phyloP scores from a whole-genome alignment of 768 basidiomycete species.

The Rhizopogon vinicolor region DNA sequence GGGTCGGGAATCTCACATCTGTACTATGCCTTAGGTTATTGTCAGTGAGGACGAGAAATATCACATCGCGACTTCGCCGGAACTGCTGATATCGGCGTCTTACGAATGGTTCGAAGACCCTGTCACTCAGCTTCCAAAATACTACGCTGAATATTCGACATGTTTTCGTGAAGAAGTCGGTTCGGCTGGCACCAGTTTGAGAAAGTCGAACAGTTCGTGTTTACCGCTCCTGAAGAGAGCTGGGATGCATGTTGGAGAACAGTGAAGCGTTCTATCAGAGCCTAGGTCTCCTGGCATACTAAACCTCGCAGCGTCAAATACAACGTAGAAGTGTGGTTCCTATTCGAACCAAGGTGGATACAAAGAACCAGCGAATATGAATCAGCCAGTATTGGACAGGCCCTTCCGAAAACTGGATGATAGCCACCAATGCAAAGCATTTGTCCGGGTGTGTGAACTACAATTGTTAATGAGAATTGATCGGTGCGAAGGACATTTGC shows the following conservation, averaged over 20 bases:
- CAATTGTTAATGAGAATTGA: no score
- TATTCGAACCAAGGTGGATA: constrained; percentile 77
- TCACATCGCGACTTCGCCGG: constrained; percentile 90
- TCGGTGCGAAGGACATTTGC: no score
- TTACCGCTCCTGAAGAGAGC: constrained; percentile 92
- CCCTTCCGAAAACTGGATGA: no score
- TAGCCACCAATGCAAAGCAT: no score
- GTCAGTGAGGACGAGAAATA: constrained; percentile 95
- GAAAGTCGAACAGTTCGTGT: constrained; percentile 96
- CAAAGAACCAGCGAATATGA: constrained; percentile 65
- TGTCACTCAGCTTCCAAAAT: constrained; percentile 85
- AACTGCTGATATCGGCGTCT: constrained; percentile 95
- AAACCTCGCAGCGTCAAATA: constrained; percentile 97
- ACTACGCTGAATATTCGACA: constrained; percentile 86
- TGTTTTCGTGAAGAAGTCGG: constrained; percentile 99
- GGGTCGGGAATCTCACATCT: no score
- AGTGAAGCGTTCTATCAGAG: constrained; percentile 97
- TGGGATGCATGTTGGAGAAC: constrained; percentile 87
- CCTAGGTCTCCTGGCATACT: constrained; percentile 85
- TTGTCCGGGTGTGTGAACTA: no score
- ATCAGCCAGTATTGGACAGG: no score
- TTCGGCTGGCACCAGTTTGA: constrained; percentile 99
- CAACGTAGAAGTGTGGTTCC: constrained; percentile 99
- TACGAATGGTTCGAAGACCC: constrained; percentile 98
- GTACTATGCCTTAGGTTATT: constrained; percentile 52